phyloP scores from a whole-genome alignment of 2,329 filamentous ascomycete species.

The Magnaporthales sp. region DNA sequence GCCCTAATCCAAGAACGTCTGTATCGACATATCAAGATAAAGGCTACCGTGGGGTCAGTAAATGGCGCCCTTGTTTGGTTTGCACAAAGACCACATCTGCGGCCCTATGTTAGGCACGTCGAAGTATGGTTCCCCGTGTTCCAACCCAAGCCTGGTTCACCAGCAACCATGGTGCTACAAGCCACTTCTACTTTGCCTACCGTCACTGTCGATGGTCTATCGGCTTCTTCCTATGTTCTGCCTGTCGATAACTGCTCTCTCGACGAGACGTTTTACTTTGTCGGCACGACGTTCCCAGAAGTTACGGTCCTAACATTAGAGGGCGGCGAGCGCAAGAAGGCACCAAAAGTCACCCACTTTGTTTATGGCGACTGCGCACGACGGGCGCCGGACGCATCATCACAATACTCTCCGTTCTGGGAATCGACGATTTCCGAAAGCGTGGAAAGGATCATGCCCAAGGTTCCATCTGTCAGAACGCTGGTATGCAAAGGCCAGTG shows the following conservation, averaged over 20 bases:
- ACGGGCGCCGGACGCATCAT: background rate
- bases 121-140: constrained; percentile 75
- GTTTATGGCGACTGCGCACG: constrained; percentile 12
- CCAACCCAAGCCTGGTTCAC: constrained; percentile 39
- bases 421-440: constrained; percentile 2
- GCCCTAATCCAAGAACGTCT: constrained; percentile 61
- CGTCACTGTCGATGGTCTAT: constrained; percentile 45
- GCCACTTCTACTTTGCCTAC: constrained; percentile 38
- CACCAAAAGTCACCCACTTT: constrained; percentile 57
- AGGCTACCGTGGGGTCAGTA: constrained; percentile 57
- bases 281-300: constrained; percentile 48
- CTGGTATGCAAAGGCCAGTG: constrained; percentile 68
- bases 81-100: constrained; percentile 45
- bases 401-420: background rate
- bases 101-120: constrained; percentile 59
- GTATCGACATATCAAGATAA: constrained; percentile 68
- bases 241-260: constrained; percentile 60
- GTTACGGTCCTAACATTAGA: constrained; percentile 62
- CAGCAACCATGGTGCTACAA: constrained; percentile 26
- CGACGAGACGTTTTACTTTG: constrained; percentile 59
- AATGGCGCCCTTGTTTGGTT: constrained; percentile 55
- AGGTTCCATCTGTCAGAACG: constrained; percentile 50
- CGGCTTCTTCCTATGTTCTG: constrained; percentile 49
- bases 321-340: constrained; percentile 69
- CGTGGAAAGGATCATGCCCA: constrained; percentile 15